These are phyloP conservation scores for Eutrema yunnanense DNA, from an alignment of 345 rosid genomes.

Conservation along the genomic window DNA sequence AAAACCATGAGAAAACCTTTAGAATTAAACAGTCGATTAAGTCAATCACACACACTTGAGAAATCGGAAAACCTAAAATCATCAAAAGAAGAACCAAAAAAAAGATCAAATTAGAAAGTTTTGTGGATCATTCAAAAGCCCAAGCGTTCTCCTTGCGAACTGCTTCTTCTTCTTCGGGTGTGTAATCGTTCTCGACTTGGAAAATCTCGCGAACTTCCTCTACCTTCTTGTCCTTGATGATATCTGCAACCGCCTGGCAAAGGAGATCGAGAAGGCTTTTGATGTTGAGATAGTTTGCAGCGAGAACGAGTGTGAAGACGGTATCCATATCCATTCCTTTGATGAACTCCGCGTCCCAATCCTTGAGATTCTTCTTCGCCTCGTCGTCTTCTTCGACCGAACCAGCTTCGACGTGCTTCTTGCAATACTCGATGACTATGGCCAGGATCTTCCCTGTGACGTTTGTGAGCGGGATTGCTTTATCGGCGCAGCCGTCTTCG, in stretches of 20 bases:
- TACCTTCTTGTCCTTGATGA: conserved; percentile 43
- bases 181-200: conserved; percentile 44
- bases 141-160: conserved; percentile 53
- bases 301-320: conserved; percentile 41
- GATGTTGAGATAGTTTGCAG: conserved; percentile 62
- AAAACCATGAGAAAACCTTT: neutral
- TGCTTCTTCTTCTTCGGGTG: conserved; percentile 49
- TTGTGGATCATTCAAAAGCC: conserved; percentile 42
- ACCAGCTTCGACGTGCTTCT: conserved; percentile 48
- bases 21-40: neutral
- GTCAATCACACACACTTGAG: neutral
- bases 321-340: conserved; percentile 34
- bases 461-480: conserved; percentile 54
- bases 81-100: no score
- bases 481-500: conserved; percentile 51
- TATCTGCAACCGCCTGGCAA: conserved; percentile 52
- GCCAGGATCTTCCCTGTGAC: conserved; percentile 45
- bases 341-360: conserved; percentile 50
- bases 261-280: conserved; percentile 46
- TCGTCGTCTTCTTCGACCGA: conserved; percentile 23
- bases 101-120: neutral
- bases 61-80: neutral
- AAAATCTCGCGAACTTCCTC: conserved; percentile 50
- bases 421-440: conserved; percentile 56
- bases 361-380: conserved; percentile 19